Conservation (phyloP, 768 basidiomycete species). For the Podaxis carcinomalis region DNA sequence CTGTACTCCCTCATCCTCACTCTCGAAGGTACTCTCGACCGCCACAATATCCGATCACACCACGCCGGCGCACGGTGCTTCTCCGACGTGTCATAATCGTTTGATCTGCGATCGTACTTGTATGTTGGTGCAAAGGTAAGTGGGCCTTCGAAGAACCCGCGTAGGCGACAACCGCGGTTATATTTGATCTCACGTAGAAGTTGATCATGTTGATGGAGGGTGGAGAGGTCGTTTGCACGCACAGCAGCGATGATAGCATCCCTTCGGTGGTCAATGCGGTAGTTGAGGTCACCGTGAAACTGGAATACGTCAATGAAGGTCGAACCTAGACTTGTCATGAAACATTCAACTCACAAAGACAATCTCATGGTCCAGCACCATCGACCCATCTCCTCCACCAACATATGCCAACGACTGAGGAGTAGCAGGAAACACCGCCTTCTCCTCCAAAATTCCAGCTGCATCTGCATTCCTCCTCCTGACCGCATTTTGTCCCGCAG, state of each 20-base stretch:
- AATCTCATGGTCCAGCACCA: constrained; percentile 92
- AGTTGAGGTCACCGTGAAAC: constrained; percentile 95
- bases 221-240: constrained; percentile 57
- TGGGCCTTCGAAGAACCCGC: constrained; percentile 77
- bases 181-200: constrained; percentile 82
- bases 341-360: constrained; percentile 61
- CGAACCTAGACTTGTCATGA: not conserved
- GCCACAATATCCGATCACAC: constrained; percentile 94
- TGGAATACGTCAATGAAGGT: constrained; percentile 22
- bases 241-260: constrained; percentile 75
- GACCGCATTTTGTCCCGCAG: constrained; percentile 86
- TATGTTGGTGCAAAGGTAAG: constrained; percentile 88
- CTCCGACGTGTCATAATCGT: constrained; percentile 83
- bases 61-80: constrained; percentile 90
- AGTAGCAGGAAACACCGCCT: constrained; percentile 54
- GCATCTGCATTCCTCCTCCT: constrained; percentile 84
- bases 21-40: constrained; percentile 48
- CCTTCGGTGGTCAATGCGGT: constrained; percentile 90
- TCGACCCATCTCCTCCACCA: constrained; percentile 90
- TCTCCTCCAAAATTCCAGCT: constrained; percentile 82
- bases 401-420: constrained; percentile 67
- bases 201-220: constrained; percentile 78
- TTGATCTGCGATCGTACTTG: constrained; percentile 83
- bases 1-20: constrained; percentile 68
- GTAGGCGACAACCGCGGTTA: constrained; percentile 85